Percentiles rank a stretch among this genome's conserved stretches.
These are phyloP conservation scores for Waltergamsia citrina DNA, from an alignment of 2,329 filamentous ascomycete genomes.

Conservation along the genomic window DNA sequence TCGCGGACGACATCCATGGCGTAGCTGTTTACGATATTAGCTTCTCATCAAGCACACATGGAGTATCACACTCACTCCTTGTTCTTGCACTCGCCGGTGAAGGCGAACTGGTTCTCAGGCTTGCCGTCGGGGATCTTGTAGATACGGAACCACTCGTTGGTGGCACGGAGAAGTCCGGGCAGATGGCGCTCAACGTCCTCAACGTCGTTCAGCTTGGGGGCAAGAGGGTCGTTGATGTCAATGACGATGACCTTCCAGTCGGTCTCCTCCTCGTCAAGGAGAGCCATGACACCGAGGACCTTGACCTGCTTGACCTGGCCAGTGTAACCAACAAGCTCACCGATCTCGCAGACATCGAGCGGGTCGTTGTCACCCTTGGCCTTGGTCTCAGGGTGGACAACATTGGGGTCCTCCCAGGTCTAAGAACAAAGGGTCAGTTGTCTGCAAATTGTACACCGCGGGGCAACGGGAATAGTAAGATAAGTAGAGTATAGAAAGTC, in stretches of 20 bases:
- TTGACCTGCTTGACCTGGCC: conserved; percentile 99
- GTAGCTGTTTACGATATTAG: conserved; percentile 46
- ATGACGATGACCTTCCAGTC: conserved; percentile 99
- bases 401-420: conserved; percentile 99
- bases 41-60: conserved; percentile 2
- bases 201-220: conserved; percentile 92
- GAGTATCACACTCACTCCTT: conserved; percentile 57
- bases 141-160: conserved; percentile 99
- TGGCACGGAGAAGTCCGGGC: conserved; percentile 90
- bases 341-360: conserved; percentile 98
- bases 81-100: conserved; percentile 99
- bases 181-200: conserved; percentile 99
- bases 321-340: conserved; percentile 90
- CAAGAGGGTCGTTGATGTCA: conserved; percentile 94
- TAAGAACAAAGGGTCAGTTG: conserved; percentile 25
- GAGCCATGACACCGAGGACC: conserved; percentile 97
- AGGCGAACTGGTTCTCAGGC: conserved; percentile 99
- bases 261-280: conserved; percentile 98
- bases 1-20: conserved; percentile 92
- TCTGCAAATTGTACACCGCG: background rate
- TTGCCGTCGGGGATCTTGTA: conserved; percentile 99
- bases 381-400: conserved; percentile 96
- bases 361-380: conserved; percentile 99
- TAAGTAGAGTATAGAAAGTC: conserved; percentile 11
- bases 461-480: background rate